These are phyloP conservation scores for Chlamydomonas incerta DNA, from an alignment of 139 green algal genomes.

Conservation along the genomic window DNA sequence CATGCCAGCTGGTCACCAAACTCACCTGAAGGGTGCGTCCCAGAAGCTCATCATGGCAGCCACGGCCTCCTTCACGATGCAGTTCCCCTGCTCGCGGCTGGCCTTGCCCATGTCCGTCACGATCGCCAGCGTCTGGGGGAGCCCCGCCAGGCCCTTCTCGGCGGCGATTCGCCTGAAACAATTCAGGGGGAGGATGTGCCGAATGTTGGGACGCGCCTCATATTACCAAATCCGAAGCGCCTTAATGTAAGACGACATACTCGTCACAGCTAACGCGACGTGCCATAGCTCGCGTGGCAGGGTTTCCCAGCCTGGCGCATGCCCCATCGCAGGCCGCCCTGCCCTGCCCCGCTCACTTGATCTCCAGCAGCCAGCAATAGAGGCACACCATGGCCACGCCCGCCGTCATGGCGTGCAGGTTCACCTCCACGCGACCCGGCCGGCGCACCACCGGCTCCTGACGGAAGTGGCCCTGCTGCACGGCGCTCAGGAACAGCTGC, in stretches of 20 bases:
- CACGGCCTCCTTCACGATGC: slow-evolving; percentile 90
- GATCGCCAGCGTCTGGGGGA: slow-evolving; percentile 54
- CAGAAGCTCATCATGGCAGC: slow-evolving; percentile 77
- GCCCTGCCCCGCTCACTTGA: slow-evolving; percentile 61
- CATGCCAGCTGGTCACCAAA: background rate
- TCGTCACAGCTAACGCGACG: background rate
- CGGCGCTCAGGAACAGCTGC: slow-evolving; percentile 64
- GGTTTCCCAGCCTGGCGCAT: too few species aligned
- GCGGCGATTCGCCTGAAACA: slow-evolving; percentile 39
- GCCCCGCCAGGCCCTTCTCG: slow-evolving; percentile 34
- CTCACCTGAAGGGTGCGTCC: slow-evolving; percentile 75
- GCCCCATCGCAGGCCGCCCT: background rate
- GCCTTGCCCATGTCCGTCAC: slow-evolving; percentile 72
- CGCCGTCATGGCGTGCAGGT: slow-evolving; percentile 88
- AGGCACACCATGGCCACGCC: slow-evolving; percentile 87
- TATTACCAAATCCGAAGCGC: too few species aligned
- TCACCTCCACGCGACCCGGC: slow-evolving; percentile 65
- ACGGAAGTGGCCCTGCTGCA: slow-evolving; percentile 65
- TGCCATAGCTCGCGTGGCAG: background rate
- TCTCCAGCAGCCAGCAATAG: slow-evolving; percentile 78
- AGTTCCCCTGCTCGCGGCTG: slow-evolving; percentile 86
- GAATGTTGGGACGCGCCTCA: too few species aligned
- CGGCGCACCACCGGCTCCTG: slow-evolving; percentile 51
- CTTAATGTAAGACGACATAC: too few species aligned
- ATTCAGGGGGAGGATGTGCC: too few species aligned